These are phyloP conservation scores for Penicillium sp. DNA, from an alignment of 2,329 filamentous ascomycete species.

Conservation along the genomic window DNA sequence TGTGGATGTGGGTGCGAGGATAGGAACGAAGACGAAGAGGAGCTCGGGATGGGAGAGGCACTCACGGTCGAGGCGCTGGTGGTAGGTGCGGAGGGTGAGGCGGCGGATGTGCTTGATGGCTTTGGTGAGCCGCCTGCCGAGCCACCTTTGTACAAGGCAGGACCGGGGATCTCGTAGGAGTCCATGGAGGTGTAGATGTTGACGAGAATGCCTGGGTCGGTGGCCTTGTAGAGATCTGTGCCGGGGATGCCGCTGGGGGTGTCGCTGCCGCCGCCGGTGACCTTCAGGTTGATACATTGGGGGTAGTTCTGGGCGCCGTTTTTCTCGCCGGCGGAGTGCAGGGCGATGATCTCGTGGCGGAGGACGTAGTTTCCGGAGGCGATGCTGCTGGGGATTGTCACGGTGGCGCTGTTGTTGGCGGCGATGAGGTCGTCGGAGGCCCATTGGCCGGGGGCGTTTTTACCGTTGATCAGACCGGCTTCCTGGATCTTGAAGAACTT, in stretches of 20 bases:
- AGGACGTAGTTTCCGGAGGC: slow-evolving; percentile 53
- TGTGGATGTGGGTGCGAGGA: slow-evolving; percentile 13
- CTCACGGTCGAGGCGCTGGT: slow-evolving; percentile 16
- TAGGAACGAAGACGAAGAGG: slow-evolving; percentile 12
- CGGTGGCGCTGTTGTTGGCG: slow-evolving; percentile 51
- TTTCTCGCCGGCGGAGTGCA: slow-evolving; percentile 46
- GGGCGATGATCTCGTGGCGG: slow-evolving; percentile 55
- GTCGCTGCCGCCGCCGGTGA: slow-evolving; percentile 53
- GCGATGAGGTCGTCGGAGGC: slow-evolving; percentile 53
- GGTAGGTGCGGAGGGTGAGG: slow-evolving; percentile 10
- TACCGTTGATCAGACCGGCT: slow-evolving; percentile 50
- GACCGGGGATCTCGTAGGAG: slow-evolving; percentile 53
- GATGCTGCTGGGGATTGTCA: slow-evolving; percentile 48
- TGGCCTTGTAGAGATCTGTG: slow-evolving; percentile 55
- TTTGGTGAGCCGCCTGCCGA: slow-evolving; percentile 21
- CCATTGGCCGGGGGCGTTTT: slow-evolving; percentile 49
- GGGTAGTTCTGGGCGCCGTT: slow-evolving; percentile 55
- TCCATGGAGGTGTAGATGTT: slow-evolving; percentile 54
- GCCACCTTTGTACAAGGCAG: slow-evolving; percentile 34
- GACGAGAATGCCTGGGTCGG: slow-evolving; percentile 57
- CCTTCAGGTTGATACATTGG: slow-evolving; percentile 58
- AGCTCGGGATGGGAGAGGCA: slow-evolving; percentile 17
- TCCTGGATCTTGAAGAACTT: slow-evolving; percentile 63
- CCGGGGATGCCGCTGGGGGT: slow-evolving; percentile 49
- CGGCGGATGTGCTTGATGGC: slow-evolving; percentile 11